These are phyloP conservation scores for Notholithocarpus densiflorus DNA, from an alignment of 306 rosid species.

Conservation along the genomic window DNA sequence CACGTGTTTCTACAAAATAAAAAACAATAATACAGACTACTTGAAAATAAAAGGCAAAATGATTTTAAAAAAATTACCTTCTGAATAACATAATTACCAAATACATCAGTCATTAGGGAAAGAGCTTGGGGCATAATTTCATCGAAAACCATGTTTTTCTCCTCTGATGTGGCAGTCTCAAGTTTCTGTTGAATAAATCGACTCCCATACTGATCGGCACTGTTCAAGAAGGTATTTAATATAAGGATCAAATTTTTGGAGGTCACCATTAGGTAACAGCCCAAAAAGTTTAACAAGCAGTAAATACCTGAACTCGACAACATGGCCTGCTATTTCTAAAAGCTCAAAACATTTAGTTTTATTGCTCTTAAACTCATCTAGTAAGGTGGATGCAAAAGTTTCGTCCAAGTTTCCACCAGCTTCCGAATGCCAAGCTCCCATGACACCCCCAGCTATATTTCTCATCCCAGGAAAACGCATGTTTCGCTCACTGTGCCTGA, in stretches of 20 bases:
- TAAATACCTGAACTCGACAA: conserved; percentile 78
- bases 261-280: conserved; percentile 2
- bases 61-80: conserved; percentile 47
- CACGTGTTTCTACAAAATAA: background rate
- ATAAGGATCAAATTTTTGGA: background rate
- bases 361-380: conserved; percentile 87
- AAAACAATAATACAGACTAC: background rate
- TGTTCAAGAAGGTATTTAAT: conserved; percentile 28
- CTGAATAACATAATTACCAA: conserved; percentile 94
- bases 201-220: conserved; percentile 94
- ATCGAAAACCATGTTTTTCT: conserved; percentile 85
- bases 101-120: conserved; percentile 89
- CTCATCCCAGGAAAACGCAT: conserved; percentile 79
- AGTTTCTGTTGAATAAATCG: conserved; percentile 93
- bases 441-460: conserved; percentile 63
- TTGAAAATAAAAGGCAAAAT: too few relatives aligned
- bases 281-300: conserved; percentile 11
- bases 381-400: conserved; percentile 65
- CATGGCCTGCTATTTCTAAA: conserved; percentile 66
- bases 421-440: conserved; percentile 83
- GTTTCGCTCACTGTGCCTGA: conserved; percentile 73
- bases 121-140: conserved; percentile 97
- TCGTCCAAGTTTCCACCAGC: conserved; percentile 62
- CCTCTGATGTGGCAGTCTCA: conserved; percentile 80
- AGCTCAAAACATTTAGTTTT: conserved; percentile 87